Percentiles rank a stretch among this genome's conserved stretches.
Evolutionary conservation across 352 stramenopile genomes (phyloP).

Genomic region (Phytophthora crassamura): DNA sequence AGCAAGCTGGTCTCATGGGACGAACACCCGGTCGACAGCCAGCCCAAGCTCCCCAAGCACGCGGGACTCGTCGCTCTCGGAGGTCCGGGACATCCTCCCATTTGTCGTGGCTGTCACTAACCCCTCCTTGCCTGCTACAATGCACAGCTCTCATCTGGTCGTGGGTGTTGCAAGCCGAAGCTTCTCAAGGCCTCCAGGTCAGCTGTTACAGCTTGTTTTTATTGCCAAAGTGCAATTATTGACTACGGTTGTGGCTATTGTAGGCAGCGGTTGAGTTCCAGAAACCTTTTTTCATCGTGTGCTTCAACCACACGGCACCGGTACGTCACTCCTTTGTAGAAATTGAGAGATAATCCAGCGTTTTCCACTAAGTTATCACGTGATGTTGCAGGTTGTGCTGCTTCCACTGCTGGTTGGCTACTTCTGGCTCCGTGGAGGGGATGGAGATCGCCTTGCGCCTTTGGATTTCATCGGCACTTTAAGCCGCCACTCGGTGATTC

Average conservation of each 20-base stretch:
- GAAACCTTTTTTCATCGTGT: constrained; percentile 64
- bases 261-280: constrained; percentile 30
- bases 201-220: not conserved
- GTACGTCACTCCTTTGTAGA: constrained; percentile 2
- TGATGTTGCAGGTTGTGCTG: constrained; percentile 15
- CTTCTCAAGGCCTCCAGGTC: constrained; percentile 39
- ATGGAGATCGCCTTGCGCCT: constrained; percentile 18
- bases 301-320: constrained; percentile 51
- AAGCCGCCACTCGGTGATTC: constrained; percentile 49
- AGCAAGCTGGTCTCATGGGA: constrained; percentile 14
- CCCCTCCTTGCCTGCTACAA: not conserved
- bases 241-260: not conserved
- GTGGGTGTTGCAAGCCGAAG: constrained; percentile 44
- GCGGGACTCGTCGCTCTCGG: constrained; percentile 22
- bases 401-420: constrained; percentile 38
- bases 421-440: constrained; percentile 35
- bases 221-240: not conserved
- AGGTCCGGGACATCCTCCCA: constrained; percentile 6
- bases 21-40: not conserved
- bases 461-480: constrained; percentile 31
- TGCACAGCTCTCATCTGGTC: constrained; percentile 36
- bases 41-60: constrained; percentile 2
- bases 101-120: constrained; percentile 13
- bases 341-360: too few species aligned
- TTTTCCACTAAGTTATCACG: not conserved